Conservation (phyloP, 495 filamentous ascomycete species). For the Margaritispora aquatica region DNA sequence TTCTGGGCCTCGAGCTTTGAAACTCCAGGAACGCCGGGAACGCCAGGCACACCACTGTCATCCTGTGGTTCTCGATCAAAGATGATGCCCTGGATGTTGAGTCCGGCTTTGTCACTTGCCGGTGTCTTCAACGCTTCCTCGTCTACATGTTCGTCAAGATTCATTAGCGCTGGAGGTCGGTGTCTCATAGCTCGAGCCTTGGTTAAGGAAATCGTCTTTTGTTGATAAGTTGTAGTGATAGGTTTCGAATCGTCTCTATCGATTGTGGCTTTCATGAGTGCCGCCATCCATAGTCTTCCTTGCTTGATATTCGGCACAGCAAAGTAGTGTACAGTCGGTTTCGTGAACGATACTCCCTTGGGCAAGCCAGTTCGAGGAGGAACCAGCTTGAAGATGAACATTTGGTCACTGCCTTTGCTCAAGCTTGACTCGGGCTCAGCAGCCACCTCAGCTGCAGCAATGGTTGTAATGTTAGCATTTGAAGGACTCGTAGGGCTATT, state of each 20-base stretch:
- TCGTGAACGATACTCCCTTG: conserved; percentile 92
- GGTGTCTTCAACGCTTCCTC: conserved; percentile 23
- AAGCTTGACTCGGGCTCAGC: conserved; percentile 30
- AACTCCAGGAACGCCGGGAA: no score
- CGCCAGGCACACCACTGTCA: conserved; percentile 43
- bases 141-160: conserved; percentile 49
- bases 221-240: conserved; percentile 86
- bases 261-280: conserved; percentile 98
- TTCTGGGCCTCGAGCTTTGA: conserved; percentile 13
- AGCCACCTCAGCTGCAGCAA: conserved; percentile 37
- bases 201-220: conserved; percentile 48
- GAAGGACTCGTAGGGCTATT: conserved; percentile 68
- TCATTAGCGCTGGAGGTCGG: conserved; percentile 80
- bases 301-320: conserved; percentile 85
- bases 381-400: conserved; percentile 98
- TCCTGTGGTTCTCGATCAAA: conserved; percentile 32
- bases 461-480: conserved; percentile 51
- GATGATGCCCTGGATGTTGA: conserved; percentile 36
- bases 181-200: conserved; percentile 24
- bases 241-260: conserved; percentile 78
- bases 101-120: conserved; percentile 30
- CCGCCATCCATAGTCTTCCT: conserved; percentile 96
- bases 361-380: conserved; percentile 84
- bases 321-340: conserved; percentile 95
- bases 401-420: conserved; percentile 38